Base-by-base conservation (phyloP, 2,329 filamentous ascomycete species). In the Macrophomina phaseolina region DNA sequence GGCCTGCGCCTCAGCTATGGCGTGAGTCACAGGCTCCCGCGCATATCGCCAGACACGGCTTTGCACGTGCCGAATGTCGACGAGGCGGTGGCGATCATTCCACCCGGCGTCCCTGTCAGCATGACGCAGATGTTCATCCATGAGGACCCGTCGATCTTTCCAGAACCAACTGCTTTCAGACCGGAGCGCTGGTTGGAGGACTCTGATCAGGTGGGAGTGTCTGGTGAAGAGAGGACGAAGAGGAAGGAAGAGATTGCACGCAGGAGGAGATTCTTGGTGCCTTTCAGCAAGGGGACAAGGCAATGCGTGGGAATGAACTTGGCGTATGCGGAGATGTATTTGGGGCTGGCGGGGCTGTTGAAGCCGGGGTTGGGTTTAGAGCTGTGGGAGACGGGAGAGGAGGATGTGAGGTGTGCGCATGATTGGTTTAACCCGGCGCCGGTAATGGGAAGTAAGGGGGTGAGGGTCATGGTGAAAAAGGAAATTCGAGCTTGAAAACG, bases 271-370 rank as follows among this genome's bases (percentile, higher is more conserved):
- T 66, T 60, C 18, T 67, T 81, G 34, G 74, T 81, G 7, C 67
- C 76, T 0, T 82, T 82, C 64, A 74, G 74, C 40, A 76, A 74
- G 45, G 80, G 80, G 0, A 76, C 74, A 5, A 69, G 80, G 34
- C 70, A 71, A 23, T 82, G 70, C 46, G 16, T 68, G 5, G 69
- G 69, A 3, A 69, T 71, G 52, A 38, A 55, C n/a, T 12, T 55
- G 52, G 52, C 52, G 52, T 36, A 55, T 12, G 52, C 52, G 34
- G 52, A 55, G 32, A 11, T 55, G 52, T 40, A 34, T 51, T 34
- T 73, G 12, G 69, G 68, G 51, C 60, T 75, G 32, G 73, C 67
- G 23, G 66, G 65, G 53, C 34, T 76, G 23, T 73, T 75, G 62
- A 18, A 46, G 30, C 67, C 65, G 5, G 63, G 63, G 48, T 67